A percentile compares a stretch with the other conserved stretches of the same genome.
phyloP scores from a whole-genome alignment of 257 asterid species.

The Lantana camara region DNA sequence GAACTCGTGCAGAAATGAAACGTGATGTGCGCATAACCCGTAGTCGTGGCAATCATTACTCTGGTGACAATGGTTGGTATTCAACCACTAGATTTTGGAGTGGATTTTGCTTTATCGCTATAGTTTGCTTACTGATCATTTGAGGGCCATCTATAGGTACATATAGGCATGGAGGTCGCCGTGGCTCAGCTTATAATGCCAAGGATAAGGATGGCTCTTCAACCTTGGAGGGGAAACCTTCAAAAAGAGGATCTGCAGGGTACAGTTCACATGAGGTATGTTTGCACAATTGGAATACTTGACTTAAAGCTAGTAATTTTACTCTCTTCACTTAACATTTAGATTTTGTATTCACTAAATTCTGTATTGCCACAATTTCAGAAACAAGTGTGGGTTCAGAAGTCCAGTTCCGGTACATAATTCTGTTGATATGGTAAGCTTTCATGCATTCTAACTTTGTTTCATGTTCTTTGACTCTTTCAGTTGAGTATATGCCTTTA shows the following conservation, averaged over 20 bases:
- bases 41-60: conserved; percentile 57
- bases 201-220: conserved; percentile 69
- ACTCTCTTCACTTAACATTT: conserved; percentile 3
- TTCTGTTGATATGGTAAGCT: conserved; percentile 57
- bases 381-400: conserved; percentile 98
- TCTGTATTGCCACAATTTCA: conserved; percentile 40
- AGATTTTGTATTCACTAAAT: conserved; percentile 2
- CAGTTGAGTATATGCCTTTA: neutral
- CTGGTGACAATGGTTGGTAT: conserved; percentile 70
- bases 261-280: conserved; percentile 73
- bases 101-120: neutral
- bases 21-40: conserved; percentile 45
- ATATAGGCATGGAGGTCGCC: conserved; percentile 69
- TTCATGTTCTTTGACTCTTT: conserved; percentile 7
- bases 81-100: conserved; percentile 26
- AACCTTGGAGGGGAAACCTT: conserved; percentile 58
- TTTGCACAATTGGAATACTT: conserved; percentile 20
- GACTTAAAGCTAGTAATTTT: neutral
- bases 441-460: conserved; percentile 18
- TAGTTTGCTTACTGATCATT: conserved; percentile 21
- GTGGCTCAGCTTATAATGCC: conserved; percentile 52
- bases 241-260: conserved; percentile 64
- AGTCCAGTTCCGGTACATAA: conserved; percentile 84
- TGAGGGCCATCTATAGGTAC: conserved; percentile 52
- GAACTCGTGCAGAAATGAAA: conserved; percentile 53